Conservation (phyloP, 2,329 filamentous ascomycete species). For the Apiospora hydei region DNA sequence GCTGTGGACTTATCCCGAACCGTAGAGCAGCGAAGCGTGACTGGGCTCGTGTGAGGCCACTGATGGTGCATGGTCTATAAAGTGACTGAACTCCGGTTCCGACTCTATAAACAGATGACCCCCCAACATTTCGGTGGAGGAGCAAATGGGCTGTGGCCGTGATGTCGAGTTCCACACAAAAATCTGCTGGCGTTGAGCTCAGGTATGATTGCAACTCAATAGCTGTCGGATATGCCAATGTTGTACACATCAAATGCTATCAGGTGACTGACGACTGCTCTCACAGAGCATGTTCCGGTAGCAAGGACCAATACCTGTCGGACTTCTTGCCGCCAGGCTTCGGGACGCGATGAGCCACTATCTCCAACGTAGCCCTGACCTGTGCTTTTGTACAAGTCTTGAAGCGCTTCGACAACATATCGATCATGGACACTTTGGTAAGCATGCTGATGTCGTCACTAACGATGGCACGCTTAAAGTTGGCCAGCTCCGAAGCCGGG, state of each 20-base stretch:
- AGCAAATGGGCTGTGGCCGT: neutral
- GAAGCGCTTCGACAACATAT: constrained; percentile 78
- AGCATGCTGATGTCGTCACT: constrained; percentile 66
- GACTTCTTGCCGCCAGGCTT: constrained; percentile 56
- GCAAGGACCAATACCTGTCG: constrained; percentile 57
- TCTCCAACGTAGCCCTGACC: constrained; percentile 74
- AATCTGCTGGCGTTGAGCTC: neutral
- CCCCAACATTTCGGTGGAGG: neutral
- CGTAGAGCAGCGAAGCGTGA: neutral
- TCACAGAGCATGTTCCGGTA: constrained; percentile 30
- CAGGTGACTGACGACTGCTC: neutral
- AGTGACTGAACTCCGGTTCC: neutral
- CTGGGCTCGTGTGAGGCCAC: neutral
- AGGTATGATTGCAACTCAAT: neutral
- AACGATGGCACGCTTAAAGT: constrained; percentile 75
- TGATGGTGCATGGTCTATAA: neutral
- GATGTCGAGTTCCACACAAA: neutral
- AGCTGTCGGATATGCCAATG: neutral
- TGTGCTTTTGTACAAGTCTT: constrained; percentile 73
- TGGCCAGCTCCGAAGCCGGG: constrained; percentile 37
- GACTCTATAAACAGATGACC: constrained; percentile 1
- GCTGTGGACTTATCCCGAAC: neutral
- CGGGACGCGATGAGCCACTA: constrained; percentile 65
- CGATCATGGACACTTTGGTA: constrained; percentile 77
- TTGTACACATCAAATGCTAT: neutral